A percentile compares a stretch with the other conserved stretches of the same genome.
phyloP scores from a whole-genome alignment of 2,329 filamentous ascomycete genomes.

The Leptographium wingfieldii region DNA sequence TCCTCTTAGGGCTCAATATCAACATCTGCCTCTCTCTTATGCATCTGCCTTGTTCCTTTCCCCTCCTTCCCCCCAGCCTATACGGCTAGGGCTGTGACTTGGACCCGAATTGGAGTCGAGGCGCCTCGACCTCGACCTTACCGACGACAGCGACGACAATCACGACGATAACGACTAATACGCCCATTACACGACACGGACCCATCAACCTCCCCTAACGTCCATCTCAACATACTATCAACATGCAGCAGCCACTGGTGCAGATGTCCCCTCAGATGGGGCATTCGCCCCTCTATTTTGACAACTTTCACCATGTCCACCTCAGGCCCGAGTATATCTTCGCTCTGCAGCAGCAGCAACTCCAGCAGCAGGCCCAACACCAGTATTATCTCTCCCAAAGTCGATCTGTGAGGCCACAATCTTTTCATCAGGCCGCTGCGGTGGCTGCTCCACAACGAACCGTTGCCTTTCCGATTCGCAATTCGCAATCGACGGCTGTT shows the following conservation, averaged over 20 bases:
- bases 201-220: neutral
- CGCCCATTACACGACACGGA: neutral
- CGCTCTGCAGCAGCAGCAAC: constrained; percentile 12
- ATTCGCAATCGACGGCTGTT: constrained; percentile 19
- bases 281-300: constrained; percentile 29
- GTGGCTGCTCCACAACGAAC: constrained; percentile 14
- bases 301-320: constrained; percentile 19
- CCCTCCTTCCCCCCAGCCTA: constrained; percentile 11
- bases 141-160: neutral
- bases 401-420: constrained; percentile 3
- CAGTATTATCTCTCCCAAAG: constrained; percentile 7
- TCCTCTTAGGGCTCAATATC: neutral
- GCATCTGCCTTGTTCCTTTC: constrained; percentile 6
- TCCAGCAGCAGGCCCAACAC: constrained; percentile 2
- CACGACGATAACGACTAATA: neutral
- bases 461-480: constrained; percentile 23
- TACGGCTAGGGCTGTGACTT: constrained; percentile 11
- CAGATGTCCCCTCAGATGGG: constrained; percentile 38
- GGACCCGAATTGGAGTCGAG: neutral
- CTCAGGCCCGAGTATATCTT: constrained; percentile 17
- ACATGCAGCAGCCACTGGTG: constrained; percentile 30
- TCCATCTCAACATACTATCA: neutral
- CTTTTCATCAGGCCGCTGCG: neutral
- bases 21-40: constrained; percentile 1
- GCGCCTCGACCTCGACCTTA: neutral